A percentile compares a stretch with the other conserved stretches of the same genome.
phyloP scores from a whole-genome alignment of 176 grass and related monocot genomes.

The Musa beccarii region DNA sequence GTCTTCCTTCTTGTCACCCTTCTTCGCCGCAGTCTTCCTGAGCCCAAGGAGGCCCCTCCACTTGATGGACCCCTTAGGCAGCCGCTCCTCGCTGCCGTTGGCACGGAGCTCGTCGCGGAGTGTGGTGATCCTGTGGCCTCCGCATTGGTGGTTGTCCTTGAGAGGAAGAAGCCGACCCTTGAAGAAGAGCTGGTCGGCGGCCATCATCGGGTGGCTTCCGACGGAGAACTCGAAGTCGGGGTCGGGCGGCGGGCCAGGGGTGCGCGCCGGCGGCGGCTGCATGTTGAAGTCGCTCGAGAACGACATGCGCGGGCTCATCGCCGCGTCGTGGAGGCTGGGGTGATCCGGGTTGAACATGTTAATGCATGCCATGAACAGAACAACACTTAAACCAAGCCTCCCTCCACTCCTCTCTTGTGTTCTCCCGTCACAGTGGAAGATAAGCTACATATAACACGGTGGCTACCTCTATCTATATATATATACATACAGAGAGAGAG shows the following conservation, averaged over 20 bases:
- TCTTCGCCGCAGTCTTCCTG: no score
- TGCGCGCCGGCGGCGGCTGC: slow-evolving; percentile 39
- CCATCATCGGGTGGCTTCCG: slow-evolving; percentile 78
- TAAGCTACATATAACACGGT: no score
- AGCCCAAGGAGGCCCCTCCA: background rate
- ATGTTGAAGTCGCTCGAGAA: slow-evolving; percentile 95
- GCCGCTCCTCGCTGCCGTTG: slow-evolving; percentile 29
- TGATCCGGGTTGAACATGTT: no score
- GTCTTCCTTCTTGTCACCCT: no score
- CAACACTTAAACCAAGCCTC: no score
- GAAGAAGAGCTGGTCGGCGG: slow-evolving; percentile 84
- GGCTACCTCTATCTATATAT: no score
- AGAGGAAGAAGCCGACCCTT: slow-evolving; percentile 80
- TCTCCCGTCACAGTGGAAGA: no score
- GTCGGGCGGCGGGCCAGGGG: slow-evolving; percentile 24
- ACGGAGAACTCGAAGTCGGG: slow-evolving; percentile 92
- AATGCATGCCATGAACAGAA: no score
- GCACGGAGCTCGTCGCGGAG: slow-evolving; percentile 52
- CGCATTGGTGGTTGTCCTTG: slow-evolving; percentile 25
- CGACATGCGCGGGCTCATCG: slow-evolving; percentile 68
- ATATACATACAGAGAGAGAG: no score
- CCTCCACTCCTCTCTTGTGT: no score
- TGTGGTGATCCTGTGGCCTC: background rate
- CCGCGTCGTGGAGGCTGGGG: background rate
- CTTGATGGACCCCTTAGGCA: slow-evolving; percentile 4